These are phyloP conservation scores for Cucurbita pepo DNA, from an alignment of 306 rosid species.

Conservation along the genomic window DNA sequence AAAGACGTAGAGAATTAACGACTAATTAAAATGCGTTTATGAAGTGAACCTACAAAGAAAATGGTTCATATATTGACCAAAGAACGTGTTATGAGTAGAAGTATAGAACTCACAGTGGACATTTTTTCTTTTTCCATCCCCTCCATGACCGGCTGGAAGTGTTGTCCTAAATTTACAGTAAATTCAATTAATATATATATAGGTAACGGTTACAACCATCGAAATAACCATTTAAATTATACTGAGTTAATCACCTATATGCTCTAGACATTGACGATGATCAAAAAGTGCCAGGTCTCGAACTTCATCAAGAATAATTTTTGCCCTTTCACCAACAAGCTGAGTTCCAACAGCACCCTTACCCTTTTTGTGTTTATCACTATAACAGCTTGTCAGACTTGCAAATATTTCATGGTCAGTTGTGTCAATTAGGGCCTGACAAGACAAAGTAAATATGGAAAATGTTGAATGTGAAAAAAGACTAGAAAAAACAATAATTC, in stretches of 20 bases:
- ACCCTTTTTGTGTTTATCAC: conserved; percentile 40
- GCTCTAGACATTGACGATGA: conserved; percentile 52
- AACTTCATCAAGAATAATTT: conserved; percentile 70
- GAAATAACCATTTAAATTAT: conserved; percentile 3
- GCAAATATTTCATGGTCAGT: conserved; percentile 57
- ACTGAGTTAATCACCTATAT: conserved; percentile 44
- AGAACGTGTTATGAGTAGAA: background rate
- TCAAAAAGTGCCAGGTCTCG: conserved; percentile 44
- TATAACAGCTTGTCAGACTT: conserved; percentile 56
- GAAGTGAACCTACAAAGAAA: background rate
- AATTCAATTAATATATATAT: conserved; percentile 12
- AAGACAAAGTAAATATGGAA: background rate
- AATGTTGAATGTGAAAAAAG: background rate
- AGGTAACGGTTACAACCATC: conserved; percentile 1
- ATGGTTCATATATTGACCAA: background rate
- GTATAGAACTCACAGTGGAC: conserved; percentile 36
- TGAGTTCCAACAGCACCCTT: conserved; percentile 83
- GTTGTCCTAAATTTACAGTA: conserved; percentile 38
- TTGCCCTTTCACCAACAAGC: conserved; percentile 77
- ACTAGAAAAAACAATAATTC: background rate
- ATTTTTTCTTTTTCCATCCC: conserved; percentile 36
- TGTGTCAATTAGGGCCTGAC: conserved; percentile 72
- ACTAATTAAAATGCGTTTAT: background rate
- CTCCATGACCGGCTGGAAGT: conserved; percentile 53
- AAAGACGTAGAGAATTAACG: background rate